Evolutionary conservation across 2,329 filamentous ascomycete species (phyloP).

Genomic region (Mycocentrospora acerina): DNA sequence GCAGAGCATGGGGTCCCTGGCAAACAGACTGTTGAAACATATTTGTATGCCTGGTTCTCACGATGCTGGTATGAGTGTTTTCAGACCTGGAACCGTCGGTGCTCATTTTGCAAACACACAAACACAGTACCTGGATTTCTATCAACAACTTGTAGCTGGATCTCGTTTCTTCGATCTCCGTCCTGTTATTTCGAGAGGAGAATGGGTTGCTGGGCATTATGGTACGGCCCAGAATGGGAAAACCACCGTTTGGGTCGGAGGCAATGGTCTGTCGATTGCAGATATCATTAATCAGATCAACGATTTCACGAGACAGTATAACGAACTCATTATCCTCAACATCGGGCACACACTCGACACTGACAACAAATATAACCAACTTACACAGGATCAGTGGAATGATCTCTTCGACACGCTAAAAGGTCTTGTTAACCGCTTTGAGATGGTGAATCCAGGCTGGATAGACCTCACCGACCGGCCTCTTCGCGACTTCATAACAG

Average conservation of each 20-base stretch:
- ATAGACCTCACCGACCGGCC: conserved; percentile 35
- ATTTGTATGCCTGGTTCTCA: conserved; percentile 54
- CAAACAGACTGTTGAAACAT: conserved; percentile 47
- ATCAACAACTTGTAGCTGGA: conserved; percentile 49
- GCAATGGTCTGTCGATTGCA: conserved; percentile 44
- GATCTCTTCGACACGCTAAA: conserved; percentile 48
- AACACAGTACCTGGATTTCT: conserved; percentile 50
- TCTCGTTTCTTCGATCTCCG: conserved; percentile 54
- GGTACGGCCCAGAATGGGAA: conserved; percentile 21
- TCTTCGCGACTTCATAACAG: conserved; percentile 42
- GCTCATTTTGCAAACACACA: conserved; percentile 47
- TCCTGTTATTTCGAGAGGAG: conserved; percentile 42
- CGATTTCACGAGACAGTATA: conserved; percentile 47
- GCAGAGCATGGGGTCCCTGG: conserved; percentile 39
- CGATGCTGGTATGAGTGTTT: conserved; percentile 52
- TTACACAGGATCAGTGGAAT: conserved; percentile 44
- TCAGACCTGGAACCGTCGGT: conserved; percentile 42
- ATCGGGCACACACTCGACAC: conserved; percentile 51
- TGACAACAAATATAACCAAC: conserved; percentile 41
- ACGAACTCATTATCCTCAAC: conserved; percentile 51
- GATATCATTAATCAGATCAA: conserved; percentile 50
- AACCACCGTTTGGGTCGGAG: conserved; percentile 16
- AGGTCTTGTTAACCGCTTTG: conserved; percentile 45
- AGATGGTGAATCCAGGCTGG: conserved; percentile 19
- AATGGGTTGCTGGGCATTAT: conserved; percentile 49